Base-by-base conservation (phyloP, 1,139 yeast species). In the Blastobotrys buckinghamii region DNA sequence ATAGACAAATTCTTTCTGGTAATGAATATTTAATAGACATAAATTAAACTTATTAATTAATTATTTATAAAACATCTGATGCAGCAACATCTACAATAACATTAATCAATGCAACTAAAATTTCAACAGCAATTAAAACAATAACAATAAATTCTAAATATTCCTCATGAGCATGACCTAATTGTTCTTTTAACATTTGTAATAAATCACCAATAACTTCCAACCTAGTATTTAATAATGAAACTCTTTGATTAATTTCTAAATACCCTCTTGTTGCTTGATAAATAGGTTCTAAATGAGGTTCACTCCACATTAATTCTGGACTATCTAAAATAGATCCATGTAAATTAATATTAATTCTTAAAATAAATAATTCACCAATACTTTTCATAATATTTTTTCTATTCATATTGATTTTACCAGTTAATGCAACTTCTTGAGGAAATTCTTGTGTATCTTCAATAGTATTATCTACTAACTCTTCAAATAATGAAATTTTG, bases 271-370 rank as follows among this genome's bases (percentile, higher is more conserved):
- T 78, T 1, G 95, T 87, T 0, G 97, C 97, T 65, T 89, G 97
- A 66, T 92, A 92, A 49, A 90, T 89, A 1, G 98, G 98, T 64
- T 92, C 97, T 52, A 92, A 72, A 61, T 90, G 96, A 1, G 98
- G 98, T 63, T 92, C 97, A 0, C 96, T 82, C 98, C 98, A 92
- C 96, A 92, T 89, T 51, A 92, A 78, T 65, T 92, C 97, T 0
- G 98, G 98, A 1, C 96, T 86, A 64, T 92, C 98, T 54, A 92
- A 71, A 20, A 92, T 94, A 1, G 97, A 88, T 1, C 97, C 97
- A 68, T 92, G 97, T 53, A 92, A 72, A 62, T 92, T 92, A 56
- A 89, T 87, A 48, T 64, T 50, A 51, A 92, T 92, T 52, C 98
- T 73, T 56, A 92, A 72, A 51, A 92, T 92, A 66, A 92, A 92